Percentiles rank a stretch among this genome's conserved stretches.
phyloP scores from a whole-genome alignment of 2,329 filamentous ascomycete species.

The Nigrospora sphaerica region DNA sequence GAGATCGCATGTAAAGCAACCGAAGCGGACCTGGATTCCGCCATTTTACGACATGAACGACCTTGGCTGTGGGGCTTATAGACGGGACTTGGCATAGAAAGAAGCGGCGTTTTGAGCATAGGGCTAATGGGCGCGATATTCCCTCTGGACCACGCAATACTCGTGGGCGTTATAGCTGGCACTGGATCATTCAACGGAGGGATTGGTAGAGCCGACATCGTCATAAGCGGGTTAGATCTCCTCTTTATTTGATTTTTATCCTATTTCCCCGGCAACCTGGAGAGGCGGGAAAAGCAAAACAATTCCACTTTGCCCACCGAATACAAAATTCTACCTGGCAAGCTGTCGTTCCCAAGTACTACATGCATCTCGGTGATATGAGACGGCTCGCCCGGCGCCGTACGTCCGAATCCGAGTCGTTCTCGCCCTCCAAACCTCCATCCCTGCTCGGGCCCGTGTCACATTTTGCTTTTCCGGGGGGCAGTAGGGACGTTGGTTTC shows the following conservation, averaged over 20 bases:
- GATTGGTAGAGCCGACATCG: conserved; percentile 20
- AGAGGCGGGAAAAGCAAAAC: no score
- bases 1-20: conserved; percentile 41
- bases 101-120: conserved; percentile 15
- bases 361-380: no score
- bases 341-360: no score
- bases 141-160: conserved; percentile 15
- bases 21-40: conserved; percentile 1
- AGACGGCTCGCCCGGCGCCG: no score
- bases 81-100: conserved; percentile 20
- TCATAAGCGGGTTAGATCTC: conserved; percentile 20
- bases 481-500: no score
- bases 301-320: no score
- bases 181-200: conserved; percentile 6
- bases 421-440: no score
- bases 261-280: not conserved
- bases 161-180: conserved; percentile 7
- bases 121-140: not conserved
- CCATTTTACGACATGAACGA: conserved; percentile 19
- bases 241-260: conserved; percentile 10
- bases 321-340: no score
- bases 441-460: no score
- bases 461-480: no score
- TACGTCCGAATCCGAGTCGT: no score
- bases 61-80: conserved; percentile 16